Base-by-base conservation (phyloP, 805 yeast genomes). In the Yarrowia hollandica region DNA sequence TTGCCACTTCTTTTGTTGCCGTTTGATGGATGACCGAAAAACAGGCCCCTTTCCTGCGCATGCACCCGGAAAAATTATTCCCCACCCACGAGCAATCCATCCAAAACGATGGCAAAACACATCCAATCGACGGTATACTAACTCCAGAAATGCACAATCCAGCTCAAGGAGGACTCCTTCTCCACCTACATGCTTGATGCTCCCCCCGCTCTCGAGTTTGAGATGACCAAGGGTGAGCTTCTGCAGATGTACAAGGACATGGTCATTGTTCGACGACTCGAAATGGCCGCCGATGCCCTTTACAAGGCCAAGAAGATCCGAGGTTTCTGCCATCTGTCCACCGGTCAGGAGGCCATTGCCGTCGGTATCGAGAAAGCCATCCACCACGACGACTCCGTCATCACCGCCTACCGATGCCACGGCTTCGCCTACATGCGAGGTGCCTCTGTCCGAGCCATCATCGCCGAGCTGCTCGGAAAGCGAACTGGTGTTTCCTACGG, bases 331-430 rank as follows among this genome's bases (percentile, higher is more conserved):
- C 99, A 94, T 77, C 83, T 94, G 79, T 88, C 97, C 12, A 90
- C 89, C 64, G 99, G 99, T 71, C 99, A 94, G 79, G 99, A 94
- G 79, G 99, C 99, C 64, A 83, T 94, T 76, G 97, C 99, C 64
- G 97, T 92, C 63, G 99, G 99, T 74, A 90, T 94, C 67, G 99
- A 94, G 80, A 83, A 86, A 70, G 98, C 99, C 67, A 86, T 90
- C 72, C 84, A 87, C 67, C 79, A 80, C 64, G 75, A 85, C 66
- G 99, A 94, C 76, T 82, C 95, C 64, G 83, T 94, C 65, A 94
- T 94, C 75, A 94, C 99, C 60, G 89, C 98, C 31, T 94, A 94
- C 81, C 85, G 99, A 82, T 94, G 99, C 79, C 99, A 94, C 83
- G 97, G 98, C 68, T 91, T 94, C 78, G 91, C 97, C 42, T 89